Evolutionary conservation across 768 basidiomycete species (phyloP).

Genomic region (Harrya chromipes): DNA sequence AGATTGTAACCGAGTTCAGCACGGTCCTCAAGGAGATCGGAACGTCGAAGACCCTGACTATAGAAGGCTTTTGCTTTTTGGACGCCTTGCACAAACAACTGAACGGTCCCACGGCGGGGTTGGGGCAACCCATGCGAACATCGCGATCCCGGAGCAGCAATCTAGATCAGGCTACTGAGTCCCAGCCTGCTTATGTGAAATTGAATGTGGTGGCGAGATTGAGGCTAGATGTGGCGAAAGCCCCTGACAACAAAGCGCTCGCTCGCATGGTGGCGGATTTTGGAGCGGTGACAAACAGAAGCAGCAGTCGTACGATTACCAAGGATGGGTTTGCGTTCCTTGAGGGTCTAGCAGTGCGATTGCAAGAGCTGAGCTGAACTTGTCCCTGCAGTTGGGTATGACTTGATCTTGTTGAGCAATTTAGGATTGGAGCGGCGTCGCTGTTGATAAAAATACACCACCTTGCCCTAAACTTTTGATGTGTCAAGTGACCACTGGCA

Average conservation of each 20-base stretch:
- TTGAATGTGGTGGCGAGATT: slow-evolving; percentile 58
- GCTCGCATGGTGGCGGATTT: slow-evolving; percentile 70
- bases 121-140: slow-evolving; percentile 50
- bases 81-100: slow-evolving; percentile 70
- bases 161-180: slow-evolving; percentile 37
- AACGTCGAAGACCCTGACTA: slow-evolving; percentile 62
- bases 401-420: too few relatives aligned
- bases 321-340: slow-evolving; percentile 76
- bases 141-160: slow-evolving; percentile 40
- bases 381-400: too few relatives aligned
- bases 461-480: too few relatives aligned
- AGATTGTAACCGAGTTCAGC: slow-evolving; percentile 58
- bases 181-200: slow-evolving; percentile 52
- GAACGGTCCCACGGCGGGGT: slow-evolving; percentile 57
- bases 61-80: slow-evolving; percentile 68
- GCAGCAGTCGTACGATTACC: slow-evolving; percentile 67
- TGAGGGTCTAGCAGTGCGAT: slow-evolving; percentile 53
- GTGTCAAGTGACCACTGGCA: too few relatives aligned
- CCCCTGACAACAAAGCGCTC: slow-evolving; percentile 52
- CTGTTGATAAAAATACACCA: too few relatives aligned
- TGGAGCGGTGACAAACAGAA: slow-evolving; percentile 63
- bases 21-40: slow-evolving; percentile 56
- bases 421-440: too few relatives aligned
- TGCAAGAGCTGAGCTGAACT: slow-evolving; percentile 34
- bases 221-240: slow-evolving; percentile 49